Evolutionary conservation across 139 green algal genomes (phyloP), one percentile per base, ranked within the genome.

Genomic region (Chlorella sorokiniana): DNA sequence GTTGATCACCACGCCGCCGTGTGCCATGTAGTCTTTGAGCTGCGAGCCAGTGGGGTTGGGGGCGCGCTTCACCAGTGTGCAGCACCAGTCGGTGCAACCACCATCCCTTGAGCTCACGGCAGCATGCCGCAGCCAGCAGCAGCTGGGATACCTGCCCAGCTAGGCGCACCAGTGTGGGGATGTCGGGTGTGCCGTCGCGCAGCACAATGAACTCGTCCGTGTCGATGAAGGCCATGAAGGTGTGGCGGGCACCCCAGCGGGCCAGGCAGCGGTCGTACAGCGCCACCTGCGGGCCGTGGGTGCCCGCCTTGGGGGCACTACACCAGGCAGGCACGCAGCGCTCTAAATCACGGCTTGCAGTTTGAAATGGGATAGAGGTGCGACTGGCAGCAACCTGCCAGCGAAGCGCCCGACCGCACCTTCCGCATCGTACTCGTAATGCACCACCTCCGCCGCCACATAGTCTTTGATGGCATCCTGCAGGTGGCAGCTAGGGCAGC

Each of bases 191-290:
- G 68, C 62, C 63, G 40, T 68, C 42, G 7, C 20, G 72, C 51
- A 90, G 52, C 29, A 91, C 51, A 22, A 91, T 64, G 75, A 89
- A 91, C 71, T 91, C 88, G 40, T 91, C 88, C 3, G 75, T 79
- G 65, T 91, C 88, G 4, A 91, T 91, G 65, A 91, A 91, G 9
- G 81, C 86, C 56, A 91, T 86, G 73, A 84, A 91, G 4, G 79
- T 73, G 77, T 89, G 82, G 62, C 59, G n/a, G 23, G 9, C 18
- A 27, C 54, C 62, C 69, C 59, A 65, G 40, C 80, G 81, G 42
- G 70, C 48, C 31, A 89, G 61, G 70, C 85, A 89, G 16, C 69
- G 61, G 10, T 89, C 76, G 42, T 89, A 89, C 14, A 82, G 77
- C 10, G 52, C 65, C n/a, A 83, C 83, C 71, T 87, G 85, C 8